These are phyloP conservation scores for Atkinsonella texensis DNA, from an alignment of 2,329 filamentous ascomycete genomes.

Conservation along the genomic window DNA sequence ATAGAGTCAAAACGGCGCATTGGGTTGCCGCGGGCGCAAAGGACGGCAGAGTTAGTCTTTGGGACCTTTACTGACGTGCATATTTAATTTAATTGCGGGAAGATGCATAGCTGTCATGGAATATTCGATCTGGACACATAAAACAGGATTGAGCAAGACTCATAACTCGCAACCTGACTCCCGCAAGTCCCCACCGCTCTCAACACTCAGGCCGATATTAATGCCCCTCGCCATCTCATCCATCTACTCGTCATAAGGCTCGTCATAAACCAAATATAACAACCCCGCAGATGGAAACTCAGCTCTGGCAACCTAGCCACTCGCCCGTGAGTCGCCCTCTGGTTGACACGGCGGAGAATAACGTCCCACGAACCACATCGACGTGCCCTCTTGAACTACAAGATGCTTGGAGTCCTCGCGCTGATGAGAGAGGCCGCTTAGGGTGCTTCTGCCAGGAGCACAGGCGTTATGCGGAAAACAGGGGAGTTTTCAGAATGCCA, in stretches of 20 bases:
- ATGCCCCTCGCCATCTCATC: slow-evolving; percentile 16
- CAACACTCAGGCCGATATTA: slow-evolving; percentile 24
- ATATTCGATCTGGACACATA: too few species aligned
- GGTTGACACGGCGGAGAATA: slow-evolving; percentile 19
- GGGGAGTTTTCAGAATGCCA: too few species aligned
- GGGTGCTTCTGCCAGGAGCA: slow-evolving; percentile 17
- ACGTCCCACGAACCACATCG: slow-evolving; percentile 10
- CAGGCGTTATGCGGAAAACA: slow-evolving; percentile 20
- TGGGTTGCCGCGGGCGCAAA: slow-evolving; percentile 89
- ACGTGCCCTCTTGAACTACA: slow-evolving; percentile 13
- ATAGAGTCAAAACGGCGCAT: slow-evolving; percentile 58
- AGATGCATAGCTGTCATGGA: too few species aligned
- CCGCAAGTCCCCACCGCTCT: slow-evolving; percentile 19
- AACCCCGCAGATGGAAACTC: slow-evolving; percentile 14
- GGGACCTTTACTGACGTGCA: slow-evolving; percentile 68
- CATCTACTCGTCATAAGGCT: too few species aligned
- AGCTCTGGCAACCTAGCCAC: slow-evolving; percentile 24
- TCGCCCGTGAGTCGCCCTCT: slow-evolving; percentile 17
- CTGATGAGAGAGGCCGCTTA: slow-evolving; percentile 9
- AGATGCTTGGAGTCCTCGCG: slow-evolving; percentile 18
- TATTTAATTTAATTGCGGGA: too few species aligned
- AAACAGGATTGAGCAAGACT: neutral
- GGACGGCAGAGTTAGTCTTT: slow-evolving; percentile 88
- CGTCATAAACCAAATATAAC: slow-evolving; percentile 19
- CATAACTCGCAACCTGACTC: slow-evolving; percentile 1